These are phyloP conservation scores for Sarocladium brachiariae DNA, from an alignment of 2,329 filamentous ascomycete species.

Conservation along the genomic window DNA sequence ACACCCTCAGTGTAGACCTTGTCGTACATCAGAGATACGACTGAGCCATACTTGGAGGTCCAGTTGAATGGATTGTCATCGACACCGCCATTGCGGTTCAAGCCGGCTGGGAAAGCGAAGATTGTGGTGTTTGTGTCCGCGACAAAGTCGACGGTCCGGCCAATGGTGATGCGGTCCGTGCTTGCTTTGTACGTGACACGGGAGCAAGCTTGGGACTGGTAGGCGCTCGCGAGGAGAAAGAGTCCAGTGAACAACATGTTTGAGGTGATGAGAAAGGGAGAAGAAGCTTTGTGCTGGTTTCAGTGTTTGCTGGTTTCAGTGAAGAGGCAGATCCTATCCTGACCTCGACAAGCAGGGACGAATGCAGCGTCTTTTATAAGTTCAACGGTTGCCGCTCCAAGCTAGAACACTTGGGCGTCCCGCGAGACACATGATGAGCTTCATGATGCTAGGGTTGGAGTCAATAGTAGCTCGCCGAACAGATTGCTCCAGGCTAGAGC, in stretches of 20 bases:
- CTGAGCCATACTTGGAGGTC: conserved; percentile 13
- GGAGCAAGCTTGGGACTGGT: background rate
- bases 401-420: too few relatives aligned
- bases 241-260: background rate
- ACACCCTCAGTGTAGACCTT: conserved; percentile 13
- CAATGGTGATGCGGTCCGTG: conserved; percentile 8
- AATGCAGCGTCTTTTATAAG: too few relatives aligned
- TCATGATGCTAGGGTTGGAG: too few relatives aligned
- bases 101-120: conserved; percentile 12
- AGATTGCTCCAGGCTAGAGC: too few relatives aligned
- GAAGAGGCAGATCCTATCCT: too few relatives aligned
- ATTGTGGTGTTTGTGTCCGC: conserved; percentile 12
- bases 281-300: too few relatives aligned
- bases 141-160: conserved; percentile 14
- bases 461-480: too few relatives aligned
- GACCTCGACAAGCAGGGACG: too few relatives aligned
- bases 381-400: too few relatives aligned
- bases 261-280: too few relatives aligned
- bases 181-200: background rate
- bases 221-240: background rate
- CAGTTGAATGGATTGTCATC: conserved; percentile 13
- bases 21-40: conserved; percentile 15
- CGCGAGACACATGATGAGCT: too few relatives aligned
- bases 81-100: conserved; percentile 13
- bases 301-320: too few relatives aligned